phyloP scores from a whole-genome alignment of 371 early-diverging fungal genomes.

The Fennellomyces sp. region DNA sequence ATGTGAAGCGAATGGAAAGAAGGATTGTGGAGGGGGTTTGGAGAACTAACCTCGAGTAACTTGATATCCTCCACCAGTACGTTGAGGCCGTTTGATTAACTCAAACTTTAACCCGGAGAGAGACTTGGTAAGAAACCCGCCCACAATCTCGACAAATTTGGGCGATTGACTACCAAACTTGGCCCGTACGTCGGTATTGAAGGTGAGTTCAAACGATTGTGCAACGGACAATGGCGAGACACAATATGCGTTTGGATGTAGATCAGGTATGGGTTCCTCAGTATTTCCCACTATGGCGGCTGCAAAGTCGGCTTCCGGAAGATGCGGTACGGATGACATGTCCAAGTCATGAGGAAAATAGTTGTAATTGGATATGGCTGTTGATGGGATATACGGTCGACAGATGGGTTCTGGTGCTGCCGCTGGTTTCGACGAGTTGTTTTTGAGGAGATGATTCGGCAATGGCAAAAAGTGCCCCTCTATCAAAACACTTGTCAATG shows the following conservation, averaged over 20 bases:
- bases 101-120: conserved; percentile 52
- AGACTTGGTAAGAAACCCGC: conserved; percentile 49
- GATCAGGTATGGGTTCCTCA: background rate
- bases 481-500: conserved; percentile 14
- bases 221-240: conserved; percentile 14
- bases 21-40: conserved; percentile 11
- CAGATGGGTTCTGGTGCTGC: background rate
- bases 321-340: conserved; percentile 28
- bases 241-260: conserved; percentile 33
- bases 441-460: conserved; percentile 18
- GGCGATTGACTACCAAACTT: conserved; percentile 11
- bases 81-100: conserved; percentile 25
- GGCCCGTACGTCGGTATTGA: conserved; percentile 18
- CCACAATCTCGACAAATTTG: conserved; percentile 36
- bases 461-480: conserved; percentile 79
- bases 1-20: too few species aligned
- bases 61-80: conserved; percentile 39
- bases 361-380: background rate
- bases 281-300: conserved; percentile 27
- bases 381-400: background rate
- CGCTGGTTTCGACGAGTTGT: conserved; percentile 5
- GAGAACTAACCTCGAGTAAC: conserved; percentile 52
- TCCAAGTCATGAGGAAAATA: conserved; percentile 25
- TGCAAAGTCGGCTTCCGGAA: conserved; percentile 36
- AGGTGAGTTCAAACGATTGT: conserved; percentile 27